These are phyloP conservation scores for Dryadomyces quercivorus DNA, from an alignment of 2,329 filamentous ascomycete species.

Conservation along the genomic window DNA sequence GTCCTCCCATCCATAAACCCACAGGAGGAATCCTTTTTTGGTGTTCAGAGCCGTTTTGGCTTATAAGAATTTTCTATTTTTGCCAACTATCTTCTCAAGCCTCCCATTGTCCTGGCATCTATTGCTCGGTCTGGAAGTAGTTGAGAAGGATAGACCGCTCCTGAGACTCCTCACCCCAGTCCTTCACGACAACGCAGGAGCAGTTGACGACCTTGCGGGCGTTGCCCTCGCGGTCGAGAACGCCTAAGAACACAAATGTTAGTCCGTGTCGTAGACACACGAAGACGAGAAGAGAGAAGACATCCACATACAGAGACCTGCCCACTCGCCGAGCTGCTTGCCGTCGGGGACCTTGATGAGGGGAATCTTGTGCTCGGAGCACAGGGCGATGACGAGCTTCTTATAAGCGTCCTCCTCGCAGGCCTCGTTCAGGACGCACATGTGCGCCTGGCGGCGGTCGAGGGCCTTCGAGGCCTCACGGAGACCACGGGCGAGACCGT, in stretches of 20 bases:
- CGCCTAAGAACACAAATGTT: conserved; percentile 51
- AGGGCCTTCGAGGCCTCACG: conserved; percentile 98
- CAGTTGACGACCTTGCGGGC: conserved; percentile 99
- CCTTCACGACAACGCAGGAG: conserved; percentile 99
- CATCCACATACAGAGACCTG: conserved; percentile 81
- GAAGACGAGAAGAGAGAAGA: background rate
- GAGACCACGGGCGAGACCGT: conserved; percentile 95
- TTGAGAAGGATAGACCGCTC: conserved; percentile 98
- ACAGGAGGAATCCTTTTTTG: background rate
- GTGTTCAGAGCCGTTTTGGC: background rate
- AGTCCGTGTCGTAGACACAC: background rate
- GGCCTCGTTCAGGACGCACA: conserved; percentile 99
- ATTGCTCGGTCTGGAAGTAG: conserved; percentile 96
- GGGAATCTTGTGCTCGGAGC: conserved; percentile 99
- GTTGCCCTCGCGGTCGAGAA: conserved; percentile 98
- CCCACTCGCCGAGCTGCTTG: conserved; percentile 99
- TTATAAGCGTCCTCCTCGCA: conserved; percentile 99
- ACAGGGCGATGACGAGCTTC: conserved; percentile 98
- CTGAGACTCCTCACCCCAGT: conserved; percentile 99
- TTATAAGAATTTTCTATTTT: conserved; percentile 1
- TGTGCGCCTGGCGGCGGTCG: conserved; percentile 96
- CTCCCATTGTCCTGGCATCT: conserved; percentile 20
- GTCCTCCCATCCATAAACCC: background rate
- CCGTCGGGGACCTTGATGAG: conserved; percentile 99
- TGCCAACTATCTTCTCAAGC: background rate